These are phyloP conservation scores for Lotmaria passim DNA, from an alignment of 208 protist species.

Conservation along the genomic window DNA sequence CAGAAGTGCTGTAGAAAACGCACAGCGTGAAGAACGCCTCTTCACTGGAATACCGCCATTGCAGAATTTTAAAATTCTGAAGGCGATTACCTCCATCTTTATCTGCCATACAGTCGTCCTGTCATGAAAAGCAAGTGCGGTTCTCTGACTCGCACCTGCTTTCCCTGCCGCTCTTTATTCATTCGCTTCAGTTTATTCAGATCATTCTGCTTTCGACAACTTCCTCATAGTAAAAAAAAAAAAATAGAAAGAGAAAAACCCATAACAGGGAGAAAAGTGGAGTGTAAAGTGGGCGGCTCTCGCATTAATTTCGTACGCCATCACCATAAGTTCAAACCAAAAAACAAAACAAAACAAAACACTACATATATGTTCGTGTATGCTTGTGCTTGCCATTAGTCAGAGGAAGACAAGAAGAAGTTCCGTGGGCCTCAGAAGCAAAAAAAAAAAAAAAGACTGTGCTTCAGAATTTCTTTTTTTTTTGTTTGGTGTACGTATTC, in stretches of 20 bases:
- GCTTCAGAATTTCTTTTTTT: too few relatives aligned
- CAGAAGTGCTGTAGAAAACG: too few relatives aligned
- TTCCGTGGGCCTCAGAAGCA: not conserved
- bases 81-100: too few relatives aligned
- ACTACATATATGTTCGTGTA: not conserved
- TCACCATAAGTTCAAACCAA: not conserved
- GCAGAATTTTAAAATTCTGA: too few relatives aligned
- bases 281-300: not conserved
- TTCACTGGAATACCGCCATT: too few relatives aligned
- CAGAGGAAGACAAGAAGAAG: not conserved
- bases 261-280: not conserved
- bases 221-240: not conserved
- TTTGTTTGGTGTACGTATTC: too few relatives aligned
- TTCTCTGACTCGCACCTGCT: not conserved
- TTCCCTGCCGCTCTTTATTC: not conserved
- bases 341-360: not conserved
- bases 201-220: not conserved
- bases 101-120: too few relatives aligned
- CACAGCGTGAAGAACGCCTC: too few relatives aligned
- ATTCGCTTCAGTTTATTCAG: not conserved
- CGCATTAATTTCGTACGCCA: not conserved
- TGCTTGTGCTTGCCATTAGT: not conserved
- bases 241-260: constrained; percentile 1
- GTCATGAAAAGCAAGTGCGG: too few relatives aligned
- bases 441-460: too few relatives aligned